phyloP scores from a whole-genome alignment of 768 basidiomycete genomes.

The Tricholoma matsutake region DNA sequence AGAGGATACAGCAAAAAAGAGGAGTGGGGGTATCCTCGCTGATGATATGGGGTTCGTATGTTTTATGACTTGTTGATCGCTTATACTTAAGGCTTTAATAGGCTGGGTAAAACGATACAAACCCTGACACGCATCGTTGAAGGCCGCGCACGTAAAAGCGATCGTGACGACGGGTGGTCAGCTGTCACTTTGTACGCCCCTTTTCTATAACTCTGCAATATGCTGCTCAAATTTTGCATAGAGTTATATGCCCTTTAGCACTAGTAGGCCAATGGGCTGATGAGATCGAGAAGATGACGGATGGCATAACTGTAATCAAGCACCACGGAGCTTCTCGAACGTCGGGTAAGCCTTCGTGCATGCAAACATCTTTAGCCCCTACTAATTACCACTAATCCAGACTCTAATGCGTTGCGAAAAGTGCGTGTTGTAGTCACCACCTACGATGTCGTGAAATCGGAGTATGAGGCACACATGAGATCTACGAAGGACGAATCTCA shows the following conservation, averaged over 20 bases:
- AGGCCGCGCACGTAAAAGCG: constrained; percentile 65
- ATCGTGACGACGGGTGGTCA: constrained; percentile 70
- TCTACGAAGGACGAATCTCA: constrained; percentile 55
- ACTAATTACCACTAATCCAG: constrained; percentile 30
- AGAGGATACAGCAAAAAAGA: constrained; percentile 65
- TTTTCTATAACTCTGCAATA: background rate
- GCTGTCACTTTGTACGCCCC: constrained; percentile 63
- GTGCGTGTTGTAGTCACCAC: constrained; percentile 83
- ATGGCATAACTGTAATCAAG: constrained; percentile 63
- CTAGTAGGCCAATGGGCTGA: constrained; percentile 90
- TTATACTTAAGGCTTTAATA: constrained; percentile 22
- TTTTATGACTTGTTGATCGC: background rate
- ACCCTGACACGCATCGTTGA: constrained; percentile 85
- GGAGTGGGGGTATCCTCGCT: constrained; percentile 83
- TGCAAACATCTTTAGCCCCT: background rate
- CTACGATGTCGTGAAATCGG: constrained; percentile 80
- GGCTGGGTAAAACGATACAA: constrained; percentile 90
- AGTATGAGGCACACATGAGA: constrained; percentile 55
- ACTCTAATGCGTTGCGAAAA: constrained; percentile 48
- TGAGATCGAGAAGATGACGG: constrained; percentile 74
- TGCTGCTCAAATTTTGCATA: constrained; percentile 25
- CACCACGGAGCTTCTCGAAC: constrained; percentile 82
- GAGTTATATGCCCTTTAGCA: constrained; percentile 85
- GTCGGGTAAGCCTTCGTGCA: constrained; percentile 45
- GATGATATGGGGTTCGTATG: constrained; percentile 80